Percentiles rank a stretch among this genome's conserved stretches.
phyloP scores from a whole-genome alignment of 306 rosid genomes.

The Lathyrus sativus region DNA sequence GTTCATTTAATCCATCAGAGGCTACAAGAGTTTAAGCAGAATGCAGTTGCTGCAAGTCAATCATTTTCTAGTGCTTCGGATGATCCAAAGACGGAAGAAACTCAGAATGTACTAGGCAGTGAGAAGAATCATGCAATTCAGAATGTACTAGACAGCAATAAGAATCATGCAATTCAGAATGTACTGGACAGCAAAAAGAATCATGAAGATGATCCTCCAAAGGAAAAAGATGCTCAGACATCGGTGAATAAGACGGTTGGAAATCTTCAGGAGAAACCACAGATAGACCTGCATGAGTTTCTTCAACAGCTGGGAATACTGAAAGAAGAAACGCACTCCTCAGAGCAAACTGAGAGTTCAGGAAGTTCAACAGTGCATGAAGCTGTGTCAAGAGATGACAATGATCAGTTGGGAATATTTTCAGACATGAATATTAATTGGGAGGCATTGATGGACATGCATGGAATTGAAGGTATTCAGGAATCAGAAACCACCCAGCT shows the following conservation, averaged over 20 bases:
- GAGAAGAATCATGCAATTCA: constrained; percentile 27
- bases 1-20: constrained; percentile 93
- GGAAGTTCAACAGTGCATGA: constrained; percentile 52
- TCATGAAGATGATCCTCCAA: constrained; percentile 31
- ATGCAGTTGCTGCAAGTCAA: constrained; percentile 44
- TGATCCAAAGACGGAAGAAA: constrained; percentile 47
- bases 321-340: constrained; percentile 49
- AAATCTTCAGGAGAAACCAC: constrained; percentile 77
- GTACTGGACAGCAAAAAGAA: constrained; percentile 22
- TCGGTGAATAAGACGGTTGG: constrained; percentile 41
- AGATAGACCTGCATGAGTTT: constrained; percentile 95
- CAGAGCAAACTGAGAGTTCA: constrained; percentile 46
- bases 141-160: constrained; percentile 24
- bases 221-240: constrained; percentile 42
- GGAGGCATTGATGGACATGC: constrained; percentile 80
- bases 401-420: constrained; percentile 52
- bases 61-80: constrained; percentile 50
- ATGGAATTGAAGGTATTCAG: constrained; percentile 50
- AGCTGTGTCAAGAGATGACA: constrained; percentile 42
- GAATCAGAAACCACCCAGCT: constrained; percentile 53
- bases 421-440: constrained; percentile 69
- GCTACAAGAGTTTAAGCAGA: constrained; percentile 78
- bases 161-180: constrained; percentile 30
- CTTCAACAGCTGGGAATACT: constrained; percentile 88
- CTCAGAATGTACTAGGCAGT: constrained; percentile 24